Base-by-base conservation (phyloP, 73 alveolate genomes). In the Symbiodinium natans region DNA sequence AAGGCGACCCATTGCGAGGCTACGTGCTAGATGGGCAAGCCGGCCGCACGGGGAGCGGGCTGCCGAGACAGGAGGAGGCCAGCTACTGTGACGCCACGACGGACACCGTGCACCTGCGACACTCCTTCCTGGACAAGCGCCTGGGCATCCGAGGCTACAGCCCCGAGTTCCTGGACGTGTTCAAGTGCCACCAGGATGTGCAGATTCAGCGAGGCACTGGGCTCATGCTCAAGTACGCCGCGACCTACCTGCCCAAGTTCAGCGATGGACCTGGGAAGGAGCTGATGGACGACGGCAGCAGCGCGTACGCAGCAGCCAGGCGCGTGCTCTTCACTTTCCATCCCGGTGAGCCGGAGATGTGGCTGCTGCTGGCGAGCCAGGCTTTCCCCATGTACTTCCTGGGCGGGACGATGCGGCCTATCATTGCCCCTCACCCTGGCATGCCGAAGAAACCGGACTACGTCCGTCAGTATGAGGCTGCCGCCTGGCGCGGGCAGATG, bases 331-430 rank as follows among this genome's bases (percentile, higher is more conserved):
- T 75, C 48, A 75, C 42, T 3, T 75, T 75, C 36, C 86, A 46
- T 9, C 89, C 89, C 59, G 56, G 89, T n/a, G 89, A 75, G 86
- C 86, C 86, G 41, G 86, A 75, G 48, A 75, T 75, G 86, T 75
- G 86, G 86, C 41, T 75, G 46, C 86, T 33, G 86, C 86, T 75
- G 52, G 41, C 86, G 7, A 9, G 34, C n/a, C 48, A 33, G 8
- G 29, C n/a, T 25, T 33, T 75, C 52, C 86, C 86, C 52, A 33
- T 33, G 41, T 75, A 13, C 48, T 27, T 75, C 27, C 21, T 74
- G 43, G 85, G 85, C 15, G 42, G 43, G 21, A n/a, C 42, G 27
- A 27, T n/a, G 85, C n/a, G n/a, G 85, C 85, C 85, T 17, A 15
- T 74, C 48, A 19, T 19, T 23, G 43, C 85, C 43, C 85, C 85